Conservation (phyloP, 2,329 filamentous ascomycete species). For the Phialemoniopsis sp. region DNA sequence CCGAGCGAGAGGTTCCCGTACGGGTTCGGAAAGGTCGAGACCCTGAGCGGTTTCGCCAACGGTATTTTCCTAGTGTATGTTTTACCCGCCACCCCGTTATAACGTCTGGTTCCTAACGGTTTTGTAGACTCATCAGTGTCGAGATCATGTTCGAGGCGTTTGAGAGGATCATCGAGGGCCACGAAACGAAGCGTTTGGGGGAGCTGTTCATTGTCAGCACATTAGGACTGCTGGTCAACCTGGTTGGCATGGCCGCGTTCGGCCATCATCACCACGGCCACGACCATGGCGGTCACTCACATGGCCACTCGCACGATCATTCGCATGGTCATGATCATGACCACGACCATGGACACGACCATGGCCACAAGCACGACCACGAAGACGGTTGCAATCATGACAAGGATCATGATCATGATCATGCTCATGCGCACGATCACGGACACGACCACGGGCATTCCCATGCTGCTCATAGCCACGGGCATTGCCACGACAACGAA, state of each 20-base stretch:
- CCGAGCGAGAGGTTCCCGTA: conserved; percentile 87
- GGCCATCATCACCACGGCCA: conserved; percentile 61
- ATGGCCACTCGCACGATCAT: conserved; percentile 25
- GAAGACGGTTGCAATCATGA: conserved; percentile 31
- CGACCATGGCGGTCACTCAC: conserved; percentile 38
- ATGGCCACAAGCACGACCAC: conserved; percentile 37
- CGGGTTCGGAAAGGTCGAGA: conserved; percentile 95
- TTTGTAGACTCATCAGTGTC: conserved; percentile 74
- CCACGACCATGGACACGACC: conserved; percentile 25
- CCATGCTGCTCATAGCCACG: conserved; percentile 17
- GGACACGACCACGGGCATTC: conserved; percentile 20
- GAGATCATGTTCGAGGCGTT: conserved; percentile 96
- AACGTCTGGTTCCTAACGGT: background rate
- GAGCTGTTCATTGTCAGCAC: conserved; percentile 88
- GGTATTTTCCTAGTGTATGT: conserved; percentile 86
- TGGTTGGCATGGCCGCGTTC: conserved; percentile 88
- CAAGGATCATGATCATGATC: conserved; percentile 19
- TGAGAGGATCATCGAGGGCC: conserved; percentile 79
- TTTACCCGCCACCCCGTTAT: background rate
- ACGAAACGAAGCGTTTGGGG: conserved; percentile 75
- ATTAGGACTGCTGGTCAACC: conserved; percentile 81
- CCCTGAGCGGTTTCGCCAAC: conserved; percentile 92
- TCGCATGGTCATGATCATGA: conserved; percentile 26
- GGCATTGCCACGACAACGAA: conserved; percentile 75
- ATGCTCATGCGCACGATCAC: conserved; percentile 21